These are phyloP conservation scores for Trichoderma simmonsii DNA, from an alignment of 2,329 filamentous ascomycete species.

Conservation along the genomic window DNA sequence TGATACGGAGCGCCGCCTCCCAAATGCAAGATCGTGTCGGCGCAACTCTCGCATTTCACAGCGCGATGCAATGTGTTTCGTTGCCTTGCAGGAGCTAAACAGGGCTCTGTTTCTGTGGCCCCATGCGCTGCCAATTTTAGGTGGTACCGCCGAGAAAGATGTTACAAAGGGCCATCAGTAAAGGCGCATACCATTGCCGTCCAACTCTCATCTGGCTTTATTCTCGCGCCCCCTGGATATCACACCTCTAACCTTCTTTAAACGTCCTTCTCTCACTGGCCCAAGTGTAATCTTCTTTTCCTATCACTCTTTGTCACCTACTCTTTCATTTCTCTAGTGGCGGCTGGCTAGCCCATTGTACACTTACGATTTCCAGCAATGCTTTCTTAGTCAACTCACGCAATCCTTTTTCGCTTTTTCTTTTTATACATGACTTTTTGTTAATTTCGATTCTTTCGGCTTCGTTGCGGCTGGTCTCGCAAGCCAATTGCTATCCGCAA, in stretches of 20 bases:
- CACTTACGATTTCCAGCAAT: not conserved
- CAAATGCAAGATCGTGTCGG: constrained; percentile 6
- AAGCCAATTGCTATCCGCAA: constrained; percentile 26
- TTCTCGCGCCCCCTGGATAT: not conserved
- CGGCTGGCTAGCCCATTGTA: not conserved
- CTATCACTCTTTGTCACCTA: not conserved
- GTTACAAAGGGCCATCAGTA: not conserved
- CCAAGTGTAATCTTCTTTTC: not conserved
- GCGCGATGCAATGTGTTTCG: constrained; percentile 20
- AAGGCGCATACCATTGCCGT: not conserved
- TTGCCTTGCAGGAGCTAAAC: constrained; percentile 13
- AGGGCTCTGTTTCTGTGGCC: constrained; percentile 9
- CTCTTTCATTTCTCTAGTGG: not conserved
- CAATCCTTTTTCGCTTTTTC: not conserved
- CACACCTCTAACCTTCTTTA: not conserved
- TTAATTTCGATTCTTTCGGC: not conserved
- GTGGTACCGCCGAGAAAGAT: constrained; percentile 11
- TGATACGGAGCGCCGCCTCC: constrained; percentile 23
- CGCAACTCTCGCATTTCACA: constrained; percentile 14
- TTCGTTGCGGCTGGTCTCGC: constrained; percentile 45
- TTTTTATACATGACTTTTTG: not conserved
- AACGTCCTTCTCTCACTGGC: not conserved
- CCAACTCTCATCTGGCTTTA: not conserved
- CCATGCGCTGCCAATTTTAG: not conserved
- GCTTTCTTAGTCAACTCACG: not conserved